Percentiles rank a stretch among this genome's conserved stretches.
phyloP scores from a whole-genome alignment of 73 alveolate species.

The Tetrahymena elliotti region DNA sequence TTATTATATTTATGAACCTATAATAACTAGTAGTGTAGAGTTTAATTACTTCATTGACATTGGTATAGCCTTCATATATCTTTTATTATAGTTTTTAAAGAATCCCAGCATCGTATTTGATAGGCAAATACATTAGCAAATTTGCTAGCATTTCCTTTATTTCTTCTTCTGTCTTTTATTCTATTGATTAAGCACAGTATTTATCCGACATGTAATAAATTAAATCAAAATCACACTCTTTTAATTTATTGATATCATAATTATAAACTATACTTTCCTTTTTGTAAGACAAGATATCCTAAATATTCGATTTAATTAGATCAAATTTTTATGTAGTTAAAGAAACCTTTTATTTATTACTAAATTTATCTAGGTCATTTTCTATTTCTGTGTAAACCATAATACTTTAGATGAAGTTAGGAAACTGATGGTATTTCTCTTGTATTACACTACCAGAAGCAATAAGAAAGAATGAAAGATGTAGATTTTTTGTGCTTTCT shows the following conservation, averaged over 20 bases:
- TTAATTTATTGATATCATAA: not conserved
- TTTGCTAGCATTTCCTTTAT: not conserved
- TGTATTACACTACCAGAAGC: too few species aligned
- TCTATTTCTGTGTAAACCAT: too few species aligned
- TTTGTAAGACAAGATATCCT: not conserved
- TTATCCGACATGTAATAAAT: not conserved
- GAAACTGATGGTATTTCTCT: too few species aligned
- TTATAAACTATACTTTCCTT: too few species aligned
- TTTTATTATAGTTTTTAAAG: not conserved
- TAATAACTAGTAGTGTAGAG: not conserved
- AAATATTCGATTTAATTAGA: too few species aligned
- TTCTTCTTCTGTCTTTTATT: not conserved
- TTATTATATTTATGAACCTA: not conserved
- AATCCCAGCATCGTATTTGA: too few species aligned
- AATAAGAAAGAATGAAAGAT: not conserved
- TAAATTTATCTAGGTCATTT: not conserved
- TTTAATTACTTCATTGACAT: not conserved
- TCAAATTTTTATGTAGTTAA: too few species aligned
- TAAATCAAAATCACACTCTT: not conserved
- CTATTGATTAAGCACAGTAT: not conserved
- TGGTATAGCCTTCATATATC: not conserved
- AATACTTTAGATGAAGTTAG: not conserved
- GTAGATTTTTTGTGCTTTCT: too few species aligned
- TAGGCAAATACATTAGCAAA: too few species aligned
- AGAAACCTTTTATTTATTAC: not conserved